Evolutionary conservation across 2,329 filamentous ascomycete species (phyloP), one percentile per base, ranked within the genome.

Genomic region (Ciborinia camelliae): DNA sequence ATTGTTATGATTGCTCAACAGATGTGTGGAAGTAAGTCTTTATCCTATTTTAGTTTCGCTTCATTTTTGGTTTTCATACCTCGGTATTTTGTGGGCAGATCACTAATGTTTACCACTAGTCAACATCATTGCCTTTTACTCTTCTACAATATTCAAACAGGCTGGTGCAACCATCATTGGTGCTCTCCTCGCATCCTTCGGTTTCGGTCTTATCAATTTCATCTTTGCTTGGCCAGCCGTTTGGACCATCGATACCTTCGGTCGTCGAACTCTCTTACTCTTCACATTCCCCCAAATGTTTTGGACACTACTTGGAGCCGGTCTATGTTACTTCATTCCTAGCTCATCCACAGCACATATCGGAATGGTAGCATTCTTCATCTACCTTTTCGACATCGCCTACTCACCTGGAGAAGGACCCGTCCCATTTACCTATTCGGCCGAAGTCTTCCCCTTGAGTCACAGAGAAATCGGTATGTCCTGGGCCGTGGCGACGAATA

Each of bases 91-190:
- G 14, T 59, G n/a, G 28, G n/a, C 6, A 23, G 18, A 10, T 50
- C 30, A 20, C 32, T 35, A 26, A 50, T 14, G 5, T 7, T 10
- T 53, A 12, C 4, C 20, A 32, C 4, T 9, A 20, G 69, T 75
- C 75, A 90, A 91, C 73, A 89, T 91, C 64, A 89, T 92, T 63
- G 87, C 89, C 0, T 92, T 92, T 75, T 92, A 92, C 76, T 89
- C 85, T 0, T 87, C 86, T 0, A 87, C 86, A 6, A 79, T 87
- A 20, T 87, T 87, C 71, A 71, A 75, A 39, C 75, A 87, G 0
- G 83, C 87, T 2, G 86, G 86, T 5, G 84, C 85, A 43, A 75
- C 66, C 50, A 75, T 80, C 1, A 82, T 82, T 54, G 77, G 82
- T 41, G 86, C 89, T 3, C 77, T 89, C 20, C 79, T 86, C 43